Evolutionary conservation across 2,329 filamentous ascomycete species (phyloP).

Genomic region (Scedosporium boydii): DNA sequence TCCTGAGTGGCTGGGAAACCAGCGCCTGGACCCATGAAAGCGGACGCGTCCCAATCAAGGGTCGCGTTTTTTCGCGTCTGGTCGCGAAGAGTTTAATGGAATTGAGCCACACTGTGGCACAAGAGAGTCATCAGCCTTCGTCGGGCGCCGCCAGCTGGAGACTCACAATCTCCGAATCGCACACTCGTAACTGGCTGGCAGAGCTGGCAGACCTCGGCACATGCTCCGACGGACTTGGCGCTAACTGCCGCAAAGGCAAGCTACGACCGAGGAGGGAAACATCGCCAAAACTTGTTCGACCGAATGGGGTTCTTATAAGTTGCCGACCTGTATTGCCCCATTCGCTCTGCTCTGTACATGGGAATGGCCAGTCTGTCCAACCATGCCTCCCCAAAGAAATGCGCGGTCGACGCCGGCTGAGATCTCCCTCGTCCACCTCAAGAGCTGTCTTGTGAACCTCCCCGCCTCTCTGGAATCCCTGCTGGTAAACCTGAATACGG

Average conservation of each 20-base stretch:
- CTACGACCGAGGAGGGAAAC: conserved; percentile 1
- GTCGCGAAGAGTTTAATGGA: conserved; percentile 1
- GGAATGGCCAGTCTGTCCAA: conserved; percentile 5
- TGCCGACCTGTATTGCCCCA: background rate
- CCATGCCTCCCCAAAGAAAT: conserved; percentile 42
- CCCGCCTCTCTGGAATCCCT: conserved; percentile 75
- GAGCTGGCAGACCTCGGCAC: conserved; percentile 1
- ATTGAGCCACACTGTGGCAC: conserved; percentile 6
- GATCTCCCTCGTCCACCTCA: conserved; percentile 75
- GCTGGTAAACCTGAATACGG: conserved; percentile 81
- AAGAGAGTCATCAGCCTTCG: background rate
- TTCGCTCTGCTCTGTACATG: background rate
- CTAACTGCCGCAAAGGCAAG: background rate
- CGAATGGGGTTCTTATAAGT: background rate
- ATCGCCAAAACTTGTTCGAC: background rate
- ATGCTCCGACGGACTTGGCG: conserved; percentile 1
- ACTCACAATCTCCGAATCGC: background rate
- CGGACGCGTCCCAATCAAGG: background rate
- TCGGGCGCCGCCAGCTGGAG: background rate
- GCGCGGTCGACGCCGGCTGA: conserved; percentile 64
- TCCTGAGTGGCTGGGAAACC: conserved; percentile 15
- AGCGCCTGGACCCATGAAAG: background rate
- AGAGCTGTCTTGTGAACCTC: conserved; percentile 92
- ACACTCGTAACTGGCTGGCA: background rate
- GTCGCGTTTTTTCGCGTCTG: conserved; percentile 19